Base-by-base conservation (phyloP, 345 rosid species). In the Trapa incisa region DNA sequence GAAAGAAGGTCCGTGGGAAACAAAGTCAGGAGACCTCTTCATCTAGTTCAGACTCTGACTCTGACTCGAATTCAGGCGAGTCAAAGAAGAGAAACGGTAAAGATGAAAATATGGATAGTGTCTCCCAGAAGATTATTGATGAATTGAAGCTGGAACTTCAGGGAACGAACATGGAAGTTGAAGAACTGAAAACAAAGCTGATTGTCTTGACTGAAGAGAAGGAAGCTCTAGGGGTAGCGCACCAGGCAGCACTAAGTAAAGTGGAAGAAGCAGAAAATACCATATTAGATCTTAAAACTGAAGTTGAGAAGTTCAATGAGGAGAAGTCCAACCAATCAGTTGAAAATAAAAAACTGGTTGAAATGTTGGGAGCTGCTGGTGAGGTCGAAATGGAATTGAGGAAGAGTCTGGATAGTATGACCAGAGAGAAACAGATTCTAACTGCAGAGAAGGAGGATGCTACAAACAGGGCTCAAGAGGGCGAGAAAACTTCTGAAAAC, bases 1-100 rank as follows among this genome's bases (percentile, higher is more conserved):
- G 70, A 82, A 79, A 81, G 52, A 85, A 84, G 74, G 82, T 80
- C 65, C 75, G 78, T 16, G 83, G 83, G 14, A 85, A 86, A 78
- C 45, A 47, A 65, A 77, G 67, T 67, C 80, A 73, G 32, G 96
- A 87, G 3, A 45, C 48, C 48, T 63, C 71, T 68, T 87, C 91
- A 0, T 94, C 96, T 16, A 87, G 91, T 80, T 93, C 98, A 47
- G 85, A 81, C 65, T 78, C 88, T 33, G 96, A 87, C 74, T 83
- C 92, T 33, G 96, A 87, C 74, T 83, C 92, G 0, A 89, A 82
- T 60, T 79, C 92, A 42, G 91, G 85, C 76, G 52, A 76, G 76
- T 77, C 89, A 0, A 86, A 80, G 73, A 68, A 66, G 45, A 78
- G 74, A 79, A 71, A 73, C 47, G 72, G 82, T 66, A 84, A 82